Base-by-base conservation (phyloP, 805 yeast genomes). In the Yarrowia hollandica region DNA sequence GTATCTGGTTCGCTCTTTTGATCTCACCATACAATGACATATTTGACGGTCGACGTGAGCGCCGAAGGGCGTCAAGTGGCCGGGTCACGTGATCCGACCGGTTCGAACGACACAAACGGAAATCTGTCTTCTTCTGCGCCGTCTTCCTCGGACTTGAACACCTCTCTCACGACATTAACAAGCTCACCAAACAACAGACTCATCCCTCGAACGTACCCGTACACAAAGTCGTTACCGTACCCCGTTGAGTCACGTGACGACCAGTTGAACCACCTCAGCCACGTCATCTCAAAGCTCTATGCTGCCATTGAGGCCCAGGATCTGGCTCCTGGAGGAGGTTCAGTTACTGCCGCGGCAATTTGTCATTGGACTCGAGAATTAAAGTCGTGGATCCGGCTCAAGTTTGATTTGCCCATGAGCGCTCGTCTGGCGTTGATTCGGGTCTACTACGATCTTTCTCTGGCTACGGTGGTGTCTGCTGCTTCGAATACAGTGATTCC, bases 311-410 rank as follows among this genome's bases (percentile, higher is more conserved):
- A 81, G 60, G 81, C 94, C 3, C 74, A 85, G 62, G 96, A 90
- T 68, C 74, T 90, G 14, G 85, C 50, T 3, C 50, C 59, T 5
- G 37, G 41, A 0, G 50, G 50, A 0, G 59, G 59, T 2, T 55
- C 48, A 4, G 59, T 38, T 1, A 41, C 59, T 6, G 59, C 59
- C 2, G 38, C 50, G 5, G 79, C 84, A 42, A 85, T 90, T 7
- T 79, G 85, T 57, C 88, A 86, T 61, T 91, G 97, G 96, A 86
- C 97, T 0, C 84, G 86, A 58, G 97, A 90, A 69, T 77, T 92
- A 62, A 79, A 82, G 54, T 84, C 86, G 37, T 86, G 96, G 81
- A 70, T 90, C 58, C 81, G 80, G 65, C 84, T 86, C 82, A 88
- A 88, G 65, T 83, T 86, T 66, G 86, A 86, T 56, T 78, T 92